Conservation (phyloP, 2,329 filamentous ascomycete species). For the Calonectria multiphialidica region DNA sequence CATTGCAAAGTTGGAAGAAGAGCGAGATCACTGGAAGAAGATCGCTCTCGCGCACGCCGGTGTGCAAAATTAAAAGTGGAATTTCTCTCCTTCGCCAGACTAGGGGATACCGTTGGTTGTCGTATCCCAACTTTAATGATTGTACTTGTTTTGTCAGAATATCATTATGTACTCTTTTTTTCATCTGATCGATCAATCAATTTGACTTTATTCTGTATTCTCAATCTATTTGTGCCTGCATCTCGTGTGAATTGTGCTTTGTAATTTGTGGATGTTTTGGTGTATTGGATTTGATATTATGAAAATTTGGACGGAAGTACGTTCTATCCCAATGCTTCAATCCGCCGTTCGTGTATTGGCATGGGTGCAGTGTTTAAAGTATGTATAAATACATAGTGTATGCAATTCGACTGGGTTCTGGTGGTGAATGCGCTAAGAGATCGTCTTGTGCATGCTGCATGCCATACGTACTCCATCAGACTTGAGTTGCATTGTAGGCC, state of each 20-base stretch:
- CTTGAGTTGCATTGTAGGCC: too few relatives aligned
- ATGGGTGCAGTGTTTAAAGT: too few relatives aligned
- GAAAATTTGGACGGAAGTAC: too few relatives aligned
- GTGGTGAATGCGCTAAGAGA: too few relatives aligned
- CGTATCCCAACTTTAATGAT: constrained; percentile 1
- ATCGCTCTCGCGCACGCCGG: constrained; percentile 60
- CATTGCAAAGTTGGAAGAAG: constrained; percentile 77
- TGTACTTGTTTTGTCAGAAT: not conserved
- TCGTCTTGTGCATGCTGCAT: too few relatives aligned
- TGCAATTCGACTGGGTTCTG: too few relatives aligned
- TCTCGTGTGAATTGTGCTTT: not conserved
- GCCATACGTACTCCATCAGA: too few relatives aligned
- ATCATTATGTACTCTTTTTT: constrained; percentile 2
- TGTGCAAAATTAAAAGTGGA: constrained; percentile 48
- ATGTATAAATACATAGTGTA: too few relatives aligned
- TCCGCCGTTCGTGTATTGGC: too few relatives aligned
- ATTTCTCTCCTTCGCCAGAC: constrained; percentile 44
- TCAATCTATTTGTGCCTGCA: not conserved
- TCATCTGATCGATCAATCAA: not conserved
- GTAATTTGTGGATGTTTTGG: not conserved
- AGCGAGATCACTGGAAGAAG: constrained; percentile 75
- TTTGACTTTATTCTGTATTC: not conserved
- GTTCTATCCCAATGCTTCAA: too few relatives aligned
- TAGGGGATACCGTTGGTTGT: constrained; percentile 23
- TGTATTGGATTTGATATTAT: too few relatives aligned